Percentiles rank a stretch among this genome's conserved stretches.
phyloP scores from a whole-genome alignment of 2,329 filamentous ascomycete species.

The Diaporthe amygdali region DNA sequence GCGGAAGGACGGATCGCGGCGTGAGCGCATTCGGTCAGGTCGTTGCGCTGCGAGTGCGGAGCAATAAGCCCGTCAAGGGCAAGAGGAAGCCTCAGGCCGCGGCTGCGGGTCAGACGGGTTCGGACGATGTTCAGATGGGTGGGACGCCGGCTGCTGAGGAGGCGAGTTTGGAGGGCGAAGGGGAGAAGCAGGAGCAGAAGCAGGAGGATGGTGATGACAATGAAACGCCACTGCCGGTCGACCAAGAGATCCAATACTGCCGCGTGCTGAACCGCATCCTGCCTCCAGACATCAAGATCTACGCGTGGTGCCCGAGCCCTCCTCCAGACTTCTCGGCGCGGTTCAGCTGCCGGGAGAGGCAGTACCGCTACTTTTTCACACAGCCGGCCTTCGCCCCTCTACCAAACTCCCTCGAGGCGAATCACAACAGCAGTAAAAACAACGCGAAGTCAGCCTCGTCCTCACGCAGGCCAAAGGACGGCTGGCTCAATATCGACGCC shows the following conservation, averaged over 20 bases:
- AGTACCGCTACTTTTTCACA: slow-evolving; percentile 98
- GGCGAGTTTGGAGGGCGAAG: slow-evolving; percentile 21
- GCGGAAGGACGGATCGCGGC: slow-evolving; percentile 88
- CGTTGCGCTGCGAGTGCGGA: slow-evolving; percentile 81
- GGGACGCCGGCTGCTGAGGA: background rate
- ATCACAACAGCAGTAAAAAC: slow-evolving; percentile 28
- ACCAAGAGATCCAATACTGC: slow-evolving; percentile 84
- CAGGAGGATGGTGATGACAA: slow-evolving; percentile 34
- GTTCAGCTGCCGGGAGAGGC: slow-evolving; percentile 89
- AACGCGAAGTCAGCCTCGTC: background rate
- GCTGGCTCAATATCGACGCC: slow-evolving; percentile 84
- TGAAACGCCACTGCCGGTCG: slow-evolving; percentile 67
- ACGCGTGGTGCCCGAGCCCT: slow-evolving; percentile 90
- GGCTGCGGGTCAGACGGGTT: slow-evolving; percentile 28
- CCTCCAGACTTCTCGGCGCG: slow-evolving; percentile 85
- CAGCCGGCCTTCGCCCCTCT: slow-evolving; percentile 83
- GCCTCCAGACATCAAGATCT: slow-evolving; percentile 84
- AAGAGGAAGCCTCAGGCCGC: slow-evolving; percentile 28
- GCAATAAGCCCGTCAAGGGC: slow-evolving; percentile 67
- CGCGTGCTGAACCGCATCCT: slow-evolving; percentile 85
- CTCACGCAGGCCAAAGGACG: slow-evolving; percentile 54
- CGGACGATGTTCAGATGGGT: slow-evolving; percentile 13
- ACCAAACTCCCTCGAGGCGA: slow-evolving; percentile 54
- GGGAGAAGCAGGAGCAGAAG: slow-evolving; percentile 30
- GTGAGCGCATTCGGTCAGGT: slow-evolving; percentile 98